phyloP scores from a whole-genome alignment of 768 basidiomycete genomes.

The Trametes gibbosa region DNA sequence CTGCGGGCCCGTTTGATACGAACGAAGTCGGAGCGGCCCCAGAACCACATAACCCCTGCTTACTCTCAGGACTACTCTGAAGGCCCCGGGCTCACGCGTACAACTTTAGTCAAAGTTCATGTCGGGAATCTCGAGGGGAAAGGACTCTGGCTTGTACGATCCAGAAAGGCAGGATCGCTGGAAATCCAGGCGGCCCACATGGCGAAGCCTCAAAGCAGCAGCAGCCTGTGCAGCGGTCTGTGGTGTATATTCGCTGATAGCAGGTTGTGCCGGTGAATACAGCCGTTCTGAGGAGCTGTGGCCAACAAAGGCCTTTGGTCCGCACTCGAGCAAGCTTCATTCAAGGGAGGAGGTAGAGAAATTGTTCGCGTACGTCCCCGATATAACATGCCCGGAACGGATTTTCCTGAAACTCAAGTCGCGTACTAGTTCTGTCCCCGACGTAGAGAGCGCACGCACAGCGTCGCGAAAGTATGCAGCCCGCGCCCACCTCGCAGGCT shows the following conservation, averaged over 20 bases:
- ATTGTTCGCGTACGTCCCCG: background rate
- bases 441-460: conserved; percentile 51
- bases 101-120: no score
- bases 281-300: no score
- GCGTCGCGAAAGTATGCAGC: conserved; percentile 56
- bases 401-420: no score
- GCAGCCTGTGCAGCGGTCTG: background rate
- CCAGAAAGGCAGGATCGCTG: background rate
- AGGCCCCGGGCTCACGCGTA: no score
- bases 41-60: no score
- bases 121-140: background rate
- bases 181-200: background rate
- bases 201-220: background rate
- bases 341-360: background rate
- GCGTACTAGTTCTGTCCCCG: conserved; percentile 62
- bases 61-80: no score
- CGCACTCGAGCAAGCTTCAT: background rate
- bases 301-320: background rate
- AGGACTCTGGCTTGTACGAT: background rate
- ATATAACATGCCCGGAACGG: no score
- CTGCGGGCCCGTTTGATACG: no score
- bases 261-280: no score
- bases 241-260: background rate
- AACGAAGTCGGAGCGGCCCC: no score
- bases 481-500: conserved; percentile 61